Base-by-base conservation (phyloP, 768 basidiomycete genomes). In the Hemileccinum impolitum region DNA sequence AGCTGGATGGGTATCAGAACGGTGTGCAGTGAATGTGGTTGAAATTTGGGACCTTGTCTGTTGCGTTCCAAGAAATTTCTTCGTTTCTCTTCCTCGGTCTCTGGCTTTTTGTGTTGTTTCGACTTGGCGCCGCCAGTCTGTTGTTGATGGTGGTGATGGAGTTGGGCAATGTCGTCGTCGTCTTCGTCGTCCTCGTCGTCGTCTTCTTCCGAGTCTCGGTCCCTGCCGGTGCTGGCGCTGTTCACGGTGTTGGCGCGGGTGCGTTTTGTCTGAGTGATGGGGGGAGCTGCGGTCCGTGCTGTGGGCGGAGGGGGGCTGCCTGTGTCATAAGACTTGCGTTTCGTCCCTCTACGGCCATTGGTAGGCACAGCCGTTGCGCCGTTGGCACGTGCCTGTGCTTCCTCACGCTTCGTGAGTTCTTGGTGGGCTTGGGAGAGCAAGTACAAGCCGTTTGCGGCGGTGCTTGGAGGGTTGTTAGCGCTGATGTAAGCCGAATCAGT, bases 71-170 rank as follows among this genome's bases (percentile, higher is more conserved):
- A 72, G 70, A 99, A 98, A 70, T 97, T 98, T 70, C 81, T 84
- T 36, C 96, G 78, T 70, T 99, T 99, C 65, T 98, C 96, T 68
- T 98, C 96, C 67, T 99, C 96, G 0, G 95, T 97, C 75, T 96
- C 93, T 19, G 87, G 89, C 63, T 87, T 92, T 69, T 89, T 93
- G 45, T 57, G 57, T 44, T 65, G 59, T 39, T 69, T 58, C 4
- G 54, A 50, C 38, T 59, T 65, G 25, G 57, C 18, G 17, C 47
- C 49, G 15, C 55, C 53, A 7, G 38, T 46, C 12, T 59, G 53
- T 34, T 45, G 62, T 47, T 59, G 69, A 54, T 60, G 67, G 9
- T 28, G 26, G 6, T 37, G 50, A 9, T 57, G 53, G 31, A 25
- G 37, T 26, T 38, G 47, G 10, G 31, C 46, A 2, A 65, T 69